Evolutionary conservation across 345 rosid genomes (phyloP).

Genomic region (Ceriops zippeliana): DNA sequence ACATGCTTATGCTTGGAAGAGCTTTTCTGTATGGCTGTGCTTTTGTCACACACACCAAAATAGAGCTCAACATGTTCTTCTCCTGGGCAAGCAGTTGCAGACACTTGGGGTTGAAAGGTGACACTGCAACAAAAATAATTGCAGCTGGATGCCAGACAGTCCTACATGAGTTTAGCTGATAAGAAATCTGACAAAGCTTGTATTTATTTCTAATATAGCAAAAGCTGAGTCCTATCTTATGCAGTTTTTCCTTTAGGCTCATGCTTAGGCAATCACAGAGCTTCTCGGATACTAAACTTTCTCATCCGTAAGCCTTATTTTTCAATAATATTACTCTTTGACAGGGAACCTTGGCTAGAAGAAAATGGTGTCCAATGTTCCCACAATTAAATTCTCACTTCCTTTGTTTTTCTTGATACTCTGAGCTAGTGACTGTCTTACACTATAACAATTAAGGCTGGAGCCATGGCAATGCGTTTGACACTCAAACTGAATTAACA

Average conservation of each 20-base stretch:
- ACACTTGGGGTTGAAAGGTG: slow-evolving; percentile 13
- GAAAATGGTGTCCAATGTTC: slow-evolving; percentile 24
- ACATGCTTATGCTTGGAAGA: slow-evolving; percentile 7
- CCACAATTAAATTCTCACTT: slow-evolving; percentile 6
- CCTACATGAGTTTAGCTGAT: slow-evolving; percentile 13
- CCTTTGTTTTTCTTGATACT: background rate
- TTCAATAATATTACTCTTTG: slow-evolving; percentile 27
- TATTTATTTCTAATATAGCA: slow-evolving; percentile 19
- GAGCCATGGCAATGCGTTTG: no score
- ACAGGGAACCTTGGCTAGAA: slow-evolving; percentile 29
- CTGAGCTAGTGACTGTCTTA: no score
- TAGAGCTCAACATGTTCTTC: slow-evolving; percentile 14
- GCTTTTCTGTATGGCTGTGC: background rate
- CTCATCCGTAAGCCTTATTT: slow-evolving; percentile 27
- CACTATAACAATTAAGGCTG: no score
- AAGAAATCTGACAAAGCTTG: slow-evolving; percentile 25
- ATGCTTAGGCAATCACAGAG: slow-evolving; percentile 21
- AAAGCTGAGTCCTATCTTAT: slow-evolving; percentile 17
- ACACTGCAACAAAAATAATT: slow-evolving; percentile 18
- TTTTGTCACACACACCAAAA: background rate
- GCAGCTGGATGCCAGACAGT: slow-evolving; percentile 15
- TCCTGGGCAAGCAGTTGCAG: slow-evolving; percentile 5
- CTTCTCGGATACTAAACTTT: slow-evolving; percentile 17
- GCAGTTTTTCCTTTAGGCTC: slow-evolving; percentile 27
- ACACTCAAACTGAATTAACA: no score